Conservation (phyloP, 169 alveolate genomes). For the Condylostoma magnum region DNA sequence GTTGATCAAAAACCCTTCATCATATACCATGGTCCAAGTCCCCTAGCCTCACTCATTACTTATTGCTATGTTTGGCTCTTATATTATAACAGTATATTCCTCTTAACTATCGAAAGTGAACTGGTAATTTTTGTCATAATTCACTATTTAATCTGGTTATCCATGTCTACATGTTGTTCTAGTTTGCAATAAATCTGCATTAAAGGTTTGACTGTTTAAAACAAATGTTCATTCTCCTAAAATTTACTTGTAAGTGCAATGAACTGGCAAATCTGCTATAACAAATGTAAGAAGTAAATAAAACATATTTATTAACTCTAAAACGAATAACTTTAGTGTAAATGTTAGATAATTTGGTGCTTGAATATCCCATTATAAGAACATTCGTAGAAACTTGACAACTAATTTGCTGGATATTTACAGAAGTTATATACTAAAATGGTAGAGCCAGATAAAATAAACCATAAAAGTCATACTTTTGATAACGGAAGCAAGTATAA, state of each 20-base stretch:
- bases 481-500: too few relatives aligned
- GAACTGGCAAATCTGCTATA: constrained; percentile 43
- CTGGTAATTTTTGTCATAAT: neutral
- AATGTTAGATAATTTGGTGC: too few relatives aligned
- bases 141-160: constrained; percentile 4
- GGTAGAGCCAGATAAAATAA: too few relatives aligned
- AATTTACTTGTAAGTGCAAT: constrained; percentile 34
- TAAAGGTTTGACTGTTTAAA: constrained; percentile 21
- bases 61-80: constrained; percentile 11
- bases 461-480: too few relatives aligned
- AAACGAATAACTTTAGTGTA: too few relatives aligned
- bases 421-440: too few relatives aligned
- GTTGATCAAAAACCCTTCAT: constrained; percentile 44
- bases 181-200: neutral
- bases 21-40: constrained; percentile 45
- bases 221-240: constrained; percentile 46
- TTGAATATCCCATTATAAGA: too few relatives aligned
- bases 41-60: constrained; percentile 33
- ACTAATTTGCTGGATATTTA: too few relatives aligned
- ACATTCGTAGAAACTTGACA: too few relatives aligned
- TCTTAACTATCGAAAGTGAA: neutral
- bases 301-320: too few relatives aligned
- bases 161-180: constrained; percentile 27
- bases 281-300: neutral
- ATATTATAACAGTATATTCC: neutral